phyloP scores from a whole-genome alignment of 352 stramenopile genomes.

The Blastocystis sp. region DNA sequence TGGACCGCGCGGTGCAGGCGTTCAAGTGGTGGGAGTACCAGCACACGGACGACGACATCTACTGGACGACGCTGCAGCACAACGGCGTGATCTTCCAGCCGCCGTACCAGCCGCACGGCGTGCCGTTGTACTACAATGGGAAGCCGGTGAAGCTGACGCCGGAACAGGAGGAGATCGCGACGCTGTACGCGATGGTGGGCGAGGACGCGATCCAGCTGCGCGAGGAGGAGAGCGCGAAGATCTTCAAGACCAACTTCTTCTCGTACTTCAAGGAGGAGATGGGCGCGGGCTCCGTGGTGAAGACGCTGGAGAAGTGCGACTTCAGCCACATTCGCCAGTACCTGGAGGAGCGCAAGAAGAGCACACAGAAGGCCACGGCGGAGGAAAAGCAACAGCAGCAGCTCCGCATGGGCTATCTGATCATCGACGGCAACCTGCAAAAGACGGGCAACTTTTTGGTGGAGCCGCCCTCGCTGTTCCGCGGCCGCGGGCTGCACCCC shows the following conservation, averaged over 20 bases:
- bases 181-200: constrained; percentile 74
- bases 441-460: constrained; percentile 93
- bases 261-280: constrained; percentile 84
- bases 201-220: constrained; percentile 91
- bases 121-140: constrained; percentile 81
- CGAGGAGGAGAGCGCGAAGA: constrained; percentile 88
- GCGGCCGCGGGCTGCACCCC: constrained; percentile 93
- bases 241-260: constrained; percentile 99
- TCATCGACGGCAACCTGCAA: constrained; percentile 96
- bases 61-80: constrained; percentile 98
- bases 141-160: constrained; percentile 87
- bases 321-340: constrained; percentile 89
- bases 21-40: constrained; percentile 97
- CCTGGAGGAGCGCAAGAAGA: constrained; percentile 87
- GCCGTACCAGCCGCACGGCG: constrained; percentile 87
- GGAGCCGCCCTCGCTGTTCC: constrained; percentile 95
- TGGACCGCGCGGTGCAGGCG: constrained; percentile 73
- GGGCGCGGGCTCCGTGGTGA: constrained; percentile 87
- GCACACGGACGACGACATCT: constrained; percentile 72
- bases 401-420: constrained; percentile 88
- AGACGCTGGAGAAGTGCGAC: constrained; percentile 91
- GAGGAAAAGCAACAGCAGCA: constrained; percentile 83
- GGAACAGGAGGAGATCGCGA: constrained; percentile 87
- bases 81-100: constrained; percentile 94
- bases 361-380: constrained; percentile 77